Evolutionary conservation across 2,329 filamentous ascomycete species (phyloP).

Genomic region (Aureobasidium sp.): DNA sequence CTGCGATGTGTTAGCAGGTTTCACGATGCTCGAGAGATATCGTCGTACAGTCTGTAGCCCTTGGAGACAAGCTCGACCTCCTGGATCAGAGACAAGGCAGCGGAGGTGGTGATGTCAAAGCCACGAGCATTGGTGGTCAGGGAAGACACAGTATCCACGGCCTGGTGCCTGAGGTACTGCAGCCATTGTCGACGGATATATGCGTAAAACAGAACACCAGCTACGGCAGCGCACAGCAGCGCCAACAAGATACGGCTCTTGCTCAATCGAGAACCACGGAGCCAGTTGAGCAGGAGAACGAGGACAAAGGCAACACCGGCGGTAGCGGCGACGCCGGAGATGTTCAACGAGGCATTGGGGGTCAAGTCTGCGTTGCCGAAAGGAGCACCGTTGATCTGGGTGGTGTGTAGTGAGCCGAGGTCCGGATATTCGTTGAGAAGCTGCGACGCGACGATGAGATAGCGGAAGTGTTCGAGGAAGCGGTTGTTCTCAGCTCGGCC

Average conservation of each 20-base stretch:
- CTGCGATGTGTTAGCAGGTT: conserved; percentile 37
- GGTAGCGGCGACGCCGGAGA: conserved; percentile 53
- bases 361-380: neutral
- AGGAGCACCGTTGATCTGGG: conserved; percentile 13
- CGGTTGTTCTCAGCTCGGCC: conserved; percentile 70
- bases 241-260: conserved; percentile 42
- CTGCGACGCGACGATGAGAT: conserved; percentile 86
- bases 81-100: conserved; percentile 74
- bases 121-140: conserved; percentile 69
- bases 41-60: conserved; percentile 69
- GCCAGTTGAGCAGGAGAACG: conserved; percentile 64
- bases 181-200: conserved; percentile 75
- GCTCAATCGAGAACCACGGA: conserved; percentile 36
- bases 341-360: neutral
- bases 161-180: conserved; percentile 65
- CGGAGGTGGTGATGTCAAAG: conserved; percentile 68
- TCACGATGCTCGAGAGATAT: neutral
- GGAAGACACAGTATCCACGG: conserved; percentile 56
- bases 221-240: conserved; percentile 42
- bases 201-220: conserved; percentile 55
- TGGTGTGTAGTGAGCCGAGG: conserved; percentile 31
- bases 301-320: conserved; percentile 52
- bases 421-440: conserved; percentile 60
- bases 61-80: conserved; percentile 93
- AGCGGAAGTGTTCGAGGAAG: conserved; percentile 88